These are phyloP conservation scores for Pistacia atlantica DNA, from an alignment of 345 rosid species.

Conservation along the genomic window DNA sequence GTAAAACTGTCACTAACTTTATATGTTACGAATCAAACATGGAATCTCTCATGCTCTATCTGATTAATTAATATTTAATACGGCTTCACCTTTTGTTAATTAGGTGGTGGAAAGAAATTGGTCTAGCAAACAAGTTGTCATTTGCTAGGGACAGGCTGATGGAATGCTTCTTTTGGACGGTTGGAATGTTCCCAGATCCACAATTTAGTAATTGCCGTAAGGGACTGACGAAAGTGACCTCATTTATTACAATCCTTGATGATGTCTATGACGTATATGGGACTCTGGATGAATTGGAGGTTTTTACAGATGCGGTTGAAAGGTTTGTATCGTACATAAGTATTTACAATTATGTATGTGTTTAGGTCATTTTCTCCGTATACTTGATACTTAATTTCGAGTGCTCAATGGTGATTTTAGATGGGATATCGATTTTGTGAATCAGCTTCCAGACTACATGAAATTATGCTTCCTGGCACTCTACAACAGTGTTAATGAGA, in stretches of 20 bases:
- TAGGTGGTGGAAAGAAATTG: conserved; percentile 47
- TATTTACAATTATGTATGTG: not conserved
- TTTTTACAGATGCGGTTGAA: conserved; percentile 42
- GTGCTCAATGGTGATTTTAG: conserved; percentile 13
- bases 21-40: too few relatives aligned
- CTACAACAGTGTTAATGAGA: conserved; percentile 43
- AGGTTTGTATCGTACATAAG: conserved; percentile 18
- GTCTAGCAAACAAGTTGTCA: conserved; percentile 29
- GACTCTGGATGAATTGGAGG: conserved; percentile 40
- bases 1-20: conserved; percentile 2
- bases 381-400: not conserved
- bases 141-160: conserved; percentile 51
- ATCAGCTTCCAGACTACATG: conserved; percentile 44
- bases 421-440: conserved; percentile 44
- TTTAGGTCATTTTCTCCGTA: not conserved
- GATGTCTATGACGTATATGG: conserved; percentile 44
- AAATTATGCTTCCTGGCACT: conserved; percentile 42
- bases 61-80: too few relatives aligned
- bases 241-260: conserved; percentile 33
- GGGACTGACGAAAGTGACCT: conserved; percentile 38
- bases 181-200: conserved; percentile 38
- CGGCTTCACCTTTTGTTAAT: not conserved
- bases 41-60: too few relatives aligned
- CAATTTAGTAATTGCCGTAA: conserved; percentile 27
- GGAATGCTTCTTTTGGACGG: conserved; percentile 51